Percentiles rank a stretch among this genome's conserved stretches.
Conservation (phyloP, 2,329 filamentous ascomycete species). For the Colletotrichum plurivorum region DNA sequence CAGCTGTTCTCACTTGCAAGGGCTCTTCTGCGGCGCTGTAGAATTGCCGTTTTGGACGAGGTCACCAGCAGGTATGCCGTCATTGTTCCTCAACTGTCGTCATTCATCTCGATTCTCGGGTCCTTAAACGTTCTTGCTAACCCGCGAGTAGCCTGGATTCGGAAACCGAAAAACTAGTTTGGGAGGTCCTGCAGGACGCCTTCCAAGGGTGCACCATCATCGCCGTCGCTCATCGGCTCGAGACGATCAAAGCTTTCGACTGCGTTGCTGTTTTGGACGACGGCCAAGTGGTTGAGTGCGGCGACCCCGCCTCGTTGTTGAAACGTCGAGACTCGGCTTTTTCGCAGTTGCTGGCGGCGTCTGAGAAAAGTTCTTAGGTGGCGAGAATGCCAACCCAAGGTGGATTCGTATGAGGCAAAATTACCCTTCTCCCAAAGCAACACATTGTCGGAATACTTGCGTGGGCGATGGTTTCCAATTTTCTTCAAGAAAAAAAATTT, state of each 20-base stretch:
- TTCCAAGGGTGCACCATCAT: slow-evolving; percentile 48
- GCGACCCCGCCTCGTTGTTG: slow-evolving; percentile 7
- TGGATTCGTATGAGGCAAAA: too few species aligned
- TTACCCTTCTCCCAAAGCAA: too few species aligned
- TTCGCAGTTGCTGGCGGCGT: neutral
- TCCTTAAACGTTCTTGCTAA: neutral
- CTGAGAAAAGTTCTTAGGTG: neutral
- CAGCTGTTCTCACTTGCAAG: neutral
- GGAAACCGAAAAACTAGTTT: slow-evolving; percentile 46
- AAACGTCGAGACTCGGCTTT: neutral
- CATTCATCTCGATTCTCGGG: too few species aligned
- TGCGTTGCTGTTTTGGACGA: slow-evolving; percentile 46
- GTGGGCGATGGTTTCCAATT: too few species aligned
- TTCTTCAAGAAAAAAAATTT: too few species aligned
- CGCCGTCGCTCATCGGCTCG: slow-evolving; percentile 47
- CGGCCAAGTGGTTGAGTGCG: slow-evolving; percentile 71
- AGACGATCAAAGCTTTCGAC: slow-evolving; percentile 48
- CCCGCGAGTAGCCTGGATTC: slow-evolving; percentile 51
- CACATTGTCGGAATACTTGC: too few species aligned
- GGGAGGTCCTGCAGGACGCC: slow-evolving; percentile 45
- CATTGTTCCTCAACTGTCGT: too few species aligned
- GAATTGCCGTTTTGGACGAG: neutral
- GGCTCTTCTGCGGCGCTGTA: neutral
- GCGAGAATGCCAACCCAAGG: too few species aligned
- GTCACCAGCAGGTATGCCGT: neutral